Conservation (phyloP, 1,284 basidiomycete species). For the Cutaneotrichosporon curvatum region DNA sequence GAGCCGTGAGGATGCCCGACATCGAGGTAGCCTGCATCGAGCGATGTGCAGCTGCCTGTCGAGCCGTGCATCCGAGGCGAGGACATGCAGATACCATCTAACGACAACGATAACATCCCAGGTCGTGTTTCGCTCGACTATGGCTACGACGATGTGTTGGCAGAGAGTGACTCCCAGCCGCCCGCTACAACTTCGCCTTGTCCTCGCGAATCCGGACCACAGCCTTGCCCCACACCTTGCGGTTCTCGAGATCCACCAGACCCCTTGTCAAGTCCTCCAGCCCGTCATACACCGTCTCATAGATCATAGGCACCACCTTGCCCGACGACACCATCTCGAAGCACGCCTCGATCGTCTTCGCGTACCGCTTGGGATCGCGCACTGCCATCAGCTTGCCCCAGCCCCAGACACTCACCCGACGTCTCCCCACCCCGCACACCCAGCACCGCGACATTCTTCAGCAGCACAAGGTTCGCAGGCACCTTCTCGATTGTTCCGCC, state of each 20-base stretch:
- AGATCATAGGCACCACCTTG: neutral
- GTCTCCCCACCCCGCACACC: constrained; percentile 88
- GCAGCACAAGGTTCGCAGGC: constrained; percentile 75
- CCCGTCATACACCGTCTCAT: constrained; percentile 1
- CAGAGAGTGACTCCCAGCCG: no score
- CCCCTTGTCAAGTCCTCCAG: neutral
- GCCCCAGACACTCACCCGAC: constrained; percentile 48
- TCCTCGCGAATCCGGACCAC: constrained; percentile 57
- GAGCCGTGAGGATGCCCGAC: neutral
- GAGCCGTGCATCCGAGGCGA: no score
- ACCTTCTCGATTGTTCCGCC: constrained; percentile 83
- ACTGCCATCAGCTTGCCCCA: constrained; percentile 55
- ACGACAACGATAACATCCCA: no score
- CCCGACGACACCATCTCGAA: neutral
- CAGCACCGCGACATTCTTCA: constrained; percentile 75
- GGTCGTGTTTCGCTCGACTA: no score
- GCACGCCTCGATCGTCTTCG: constrained; percentile 11
- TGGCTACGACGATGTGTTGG: no score
- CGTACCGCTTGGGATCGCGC: constrained; percentile 19
- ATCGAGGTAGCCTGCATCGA: no score
- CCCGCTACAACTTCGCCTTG: constrained; percentile 7
- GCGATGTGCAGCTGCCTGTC: no score
- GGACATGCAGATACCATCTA: no score
- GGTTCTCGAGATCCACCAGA: constrained; percentile 52
- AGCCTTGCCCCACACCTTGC: constrained; percentile 90